Percentiles rank a stretch among this genome's conserved stretches.
Evolutionary conservation across 352 stramenopile species (phyloP).

Genomic region (Pythium aphanidermatum): DNA sequence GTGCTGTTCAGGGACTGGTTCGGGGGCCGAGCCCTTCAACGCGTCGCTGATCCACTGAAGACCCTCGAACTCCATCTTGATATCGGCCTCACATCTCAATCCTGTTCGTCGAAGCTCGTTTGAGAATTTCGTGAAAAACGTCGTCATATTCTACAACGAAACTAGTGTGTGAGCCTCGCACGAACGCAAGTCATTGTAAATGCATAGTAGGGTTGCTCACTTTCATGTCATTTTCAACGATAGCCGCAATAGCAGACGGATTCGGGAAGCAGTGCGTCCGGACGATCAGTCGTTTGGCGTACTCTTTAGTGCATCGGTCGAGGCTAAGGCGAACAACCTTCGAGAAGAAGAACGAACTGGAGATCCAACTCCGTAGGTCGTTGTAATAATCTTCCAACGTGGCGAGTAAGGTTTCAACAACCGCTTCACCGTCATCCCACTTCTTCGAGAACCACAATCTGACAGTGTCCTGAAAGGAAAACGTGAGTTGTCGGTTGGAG

Average conservation of each 20-base stretch:
- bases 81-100: constrained; percentile 56
- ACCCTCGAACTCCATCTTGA: constrained; percentile 51
- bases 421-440: constrained; percentile 70
- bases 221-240: constrained; percentile 57
- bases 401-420: constrained; percentile 67
- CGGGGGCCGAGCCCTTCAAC: constrained; percentile 24
- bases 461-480: constrained; percentile 56
- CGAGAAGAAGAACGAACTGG: constrained; percentile 79
- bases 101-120: constrained; percentile 61
- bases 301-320: constrained; percentile 62
- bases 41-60: constrained; percentile 46
- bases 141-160: constrained; percentile 54
- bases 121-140: constrained; percentile 70
- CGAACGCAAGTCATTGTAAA: too few relatives aligned
- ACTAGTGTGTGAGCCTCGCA: too few relatives aligned
- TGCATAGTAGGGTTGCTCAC: constrained; percentile 16
- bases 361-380: constrained; percentile 73
- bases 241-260: constrained; percentile 23
- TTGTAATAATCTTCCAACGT: constrained; percentile 76
- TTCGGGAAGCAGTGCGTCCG: constrained; percentile 55
- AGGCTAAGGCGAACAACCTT: constrained; percentile 70
- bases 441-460: constrained; percentile 77
- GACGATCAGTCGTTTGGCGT: constrained; percentile 46
- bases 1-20: constrained; percentile 25
- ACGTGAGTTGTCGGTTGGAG: too few relatives aligned